A percentile compares a stretch with the other conserved stretches of the same genome.
Conservation (phyloP, 2,329 filamentous ascomycete genomes). For the Colletotrichum sp. region DNA sequence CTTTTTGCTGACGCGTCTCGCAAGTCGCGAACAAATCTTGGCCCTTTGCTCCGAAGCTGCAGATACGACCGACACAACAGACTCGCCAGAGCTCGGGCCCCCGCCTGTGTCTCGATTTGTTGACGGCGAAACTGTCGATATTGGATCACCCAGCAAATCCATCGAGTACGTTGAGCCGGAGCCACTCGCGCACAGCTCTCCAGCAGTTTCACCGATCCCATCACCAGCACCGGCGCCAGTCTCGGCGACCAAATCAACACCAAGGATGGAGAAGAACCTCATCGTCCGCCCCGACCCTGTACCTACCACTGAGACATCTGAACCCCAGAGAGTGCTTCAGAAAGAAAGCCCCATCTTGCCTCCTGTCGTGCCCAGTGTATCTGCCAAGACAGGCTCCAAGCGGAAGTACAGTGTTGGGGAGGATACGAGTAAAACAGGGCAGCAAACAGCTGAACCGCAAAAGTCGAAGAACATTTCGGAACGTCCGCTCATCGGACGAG, state of each 20-base stretch:
- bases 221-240: not conserved
- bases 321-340: not conserved
- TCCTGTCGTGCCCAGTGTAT: not conserved
- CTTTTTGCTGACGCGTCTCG: constrained; percentile 24
- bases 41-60: constrained; percentile 57
- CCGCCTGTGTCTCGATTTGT: constrained; percentile 64
- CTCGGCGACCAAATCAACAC: not conserved
- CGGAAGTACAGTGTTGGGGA: constrained; percentile 62
- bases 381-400: constrained; percentile 57
- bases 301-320: not conserved
- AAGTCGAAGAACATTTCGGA: constrained; percentile 31
- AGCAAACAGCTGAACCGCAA: constrained; percentile 22
- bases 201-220: not conserved
- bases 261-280: not conserved
- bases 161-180: not conserved
- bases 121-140: constrained; percentile 59
- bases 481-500: constrained; percentile 23
- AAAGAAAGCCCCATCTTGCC: not conserved
- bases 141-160: constrained; percentile 49
- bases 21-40: constrained; percentile 65
- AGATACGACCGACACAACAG: constrained; percentile 43
- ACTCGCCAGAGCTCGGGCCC: constrained; percentile 73
- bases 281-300: constrained; percentile 6
- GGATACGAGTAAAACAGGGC: constrained; percentile 42
- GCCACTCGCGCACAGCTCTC: not conserved